Conservation (phyloP, 1,284 basidiomycete species). For the Marasmius oreades region DNA sequence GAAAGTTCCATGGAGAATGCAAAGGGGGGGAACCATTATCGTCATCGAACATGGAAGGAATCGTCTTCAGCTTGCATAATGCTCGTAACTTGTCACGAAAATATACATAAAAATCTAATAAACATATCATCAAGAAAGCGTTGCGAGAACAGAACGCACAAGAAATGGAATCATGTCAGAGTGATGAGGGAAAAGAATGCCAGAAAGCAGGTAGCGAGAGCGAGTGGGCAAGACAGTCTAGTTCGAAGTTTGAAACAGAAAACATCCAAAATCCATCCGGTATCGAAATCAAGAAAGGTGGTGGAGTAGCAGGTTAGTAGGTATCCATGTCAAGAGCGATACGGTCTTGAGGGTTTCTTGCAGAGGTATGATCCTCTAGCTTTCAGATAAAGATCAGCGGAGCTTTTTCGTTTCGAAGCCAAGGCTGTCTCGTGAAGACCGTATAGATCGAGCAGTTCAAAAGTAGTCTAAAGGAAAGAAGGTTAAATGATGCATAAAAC, state of each 20-base stretch:
- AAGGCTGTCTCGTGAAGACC: neutral
- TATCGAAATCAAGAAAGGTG: neutral
- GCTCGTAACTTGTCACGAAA: neutral
- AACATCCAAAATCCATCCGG: neutral
- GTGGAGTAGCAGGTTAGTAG: neutral
- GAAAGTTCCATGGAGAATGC: too few relatives aligned
- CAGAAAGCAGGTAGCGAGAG: neutral
- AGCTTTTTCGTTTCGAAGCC: neutral
- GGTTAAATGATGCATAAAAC: neutral
- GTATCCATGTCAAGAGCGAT: neutral
- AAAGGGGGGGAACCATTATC: neutral
- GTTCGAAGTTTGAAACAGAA: neutral
- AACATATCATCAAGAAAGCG: neutral
- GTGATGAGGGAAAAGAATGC: neutral
- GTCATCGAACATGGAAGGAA: neutral
- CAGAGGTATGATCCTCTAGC: neutral
- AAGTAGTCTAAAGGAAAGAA: neutral
- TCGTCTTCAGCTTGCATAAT: neutral
- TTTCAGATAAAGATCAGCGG: neutral
- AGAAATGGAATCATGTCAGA: neutral
- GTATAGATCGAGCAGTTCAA: neutral
- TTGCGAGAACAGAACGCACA: neutral
- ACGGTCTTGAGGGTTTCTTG: neutral
- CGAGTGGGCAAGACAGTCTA: neutral
- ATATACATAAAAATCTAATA: neutral